These are phyloP conservation scores for Umbelopsis ramanniana DNA, from an alignment of 192 early-diverging fungal species.

Conservation along the genomic window DNA sequence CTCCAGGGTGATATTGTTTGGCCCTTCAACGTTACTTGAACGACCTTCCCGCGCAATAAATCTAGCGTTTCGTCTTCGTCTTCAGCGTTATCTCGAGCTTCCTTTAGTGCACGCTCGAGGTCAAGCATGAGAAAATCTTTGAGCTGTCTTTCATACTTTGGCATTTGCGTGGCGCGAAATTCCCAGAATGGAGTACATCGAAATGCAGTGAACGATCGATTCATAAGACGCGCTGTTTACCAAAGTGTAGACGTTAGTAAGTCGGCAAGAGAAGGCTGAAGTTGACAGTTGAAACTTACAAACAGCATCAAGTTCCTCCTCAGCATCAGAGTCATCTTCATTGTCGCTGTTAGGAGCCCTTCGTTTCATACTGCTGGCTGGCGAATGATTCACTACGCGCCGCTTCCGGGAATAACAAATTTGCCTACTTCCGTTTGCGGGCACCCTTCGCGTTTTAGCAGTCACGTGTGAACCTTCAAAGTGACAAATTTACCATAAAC, in stretches of 20 bases:
- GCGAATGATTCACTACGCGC: neutral
- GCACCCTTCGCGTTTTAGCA: neutral
- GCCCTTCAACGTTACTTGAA: slow-evolving; percentile 9
- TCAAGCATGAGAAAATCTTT: slow-evolving; percentile 13
- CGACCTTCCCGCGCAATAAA: neutral
- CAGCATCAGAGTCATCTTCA: slow-evolving; percentile 3
- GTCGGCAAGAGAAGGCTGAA: neutral
- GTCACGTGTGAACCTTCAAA: neutral
- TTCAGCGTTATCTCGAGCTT: slow-evolving; percentile 9
- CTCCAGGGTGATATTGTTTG: slow-evolving; percentile 14
- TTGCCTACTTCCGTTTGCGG: too few species aligned
- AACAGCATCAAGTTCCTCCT: slow-evolving; percentile 14
- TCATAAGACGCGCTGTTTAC: neutral
- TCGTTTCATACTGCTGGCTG: neutral
- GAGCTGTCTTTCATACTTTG: slow-evolving; percentile 11
- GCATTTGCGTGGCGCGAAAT: neutral
- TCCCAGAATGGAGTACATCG: slow-evolving; percentile 19
- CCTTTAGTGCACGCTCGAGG: slow-evolving; percentile 9
- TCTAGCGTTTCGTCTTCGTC: slow-evolving; percentile 5
- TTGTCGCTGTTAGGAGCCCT: neutral
- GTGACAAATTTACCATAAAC: too few species aligned
- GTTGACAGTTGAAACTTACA: neutral
- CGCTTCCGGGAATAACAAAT: too few species aligned
- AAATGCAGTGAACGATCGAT: slow-evolving; percentile 9
- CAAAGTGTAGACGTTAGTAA: neutral